Percentiles rank a stretch among this genome's conserved stretches.
These are phyloP conservation scores for Penicillium decumbens DNA, from an alignment of 2,329 filamentous ascomycete genomes.

Conservation along the genomic window DNA sequence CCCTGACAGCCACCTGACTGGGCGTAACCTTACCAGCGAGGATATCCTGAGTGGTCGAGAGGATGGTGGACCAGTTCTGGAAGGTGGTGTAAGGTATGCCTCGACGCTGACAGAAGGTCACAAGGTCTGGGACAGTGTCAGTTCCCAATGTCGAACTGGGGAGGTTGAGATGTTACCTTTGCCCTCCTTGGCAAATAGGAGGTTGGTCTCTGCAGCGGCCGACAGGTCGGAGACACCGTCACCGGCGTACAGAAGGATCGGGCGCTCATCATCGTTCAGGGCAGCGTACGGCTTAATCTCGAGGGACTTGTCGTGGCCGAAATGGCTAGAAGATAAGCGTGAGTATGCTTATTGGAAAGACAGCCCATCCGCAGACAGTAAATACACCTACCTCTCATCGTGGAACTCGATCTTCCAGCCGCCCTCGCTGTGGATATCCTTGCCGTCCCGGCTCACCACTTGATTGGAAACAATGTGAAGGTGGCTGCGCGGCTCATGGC, in stretches of 20 bases:
- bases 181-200: slow-evolving; percentile 89
- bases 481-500: slow-evolving; percentile 63
- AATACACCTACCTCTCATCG: slow-evolving; percentile 64
- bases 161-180: slow-evolving; percentile 54
- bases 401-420: slow-evolving; percentile 88
- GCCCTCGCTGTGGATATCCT: slow-evolving; percentile 69
- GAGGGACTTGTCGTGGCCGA: slow-evolving; percentile 95
- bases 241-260: slow-evolving; percentile 88
- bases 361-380: background rate
- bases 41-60: slow-evolving; percentile 71
- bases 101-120: slow-evolving; percentile 78
- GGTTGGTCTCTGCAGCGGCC: slow-evolving; percentile 84
- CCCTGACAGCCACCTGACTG: slow-evolving; percentile 58
- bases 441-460: slow-evolving; percentile 61
- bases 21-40: slow-evolving; percentile 66
- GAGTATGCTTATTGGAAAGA: background rate
- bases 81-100: slow-evolving; percentile 85
- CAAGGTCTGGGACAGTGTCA: slow-evolving; percentile 60
- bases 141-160: background rate
- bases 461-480: slow-evolving; percentile 91
- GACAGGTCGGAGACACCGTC: slow-evolving; percentile 91
- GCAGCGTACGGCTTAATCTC: slow-evolving; percentile 78
- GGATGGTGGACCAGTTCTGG: slow-evolving; percentile 75
- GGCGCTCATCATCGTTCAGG: slow-evolving; percentile 63
- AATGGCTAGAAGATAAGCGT: slow-evolving; percentile 51